Conservation (phyloP, 1,139 yeast genomes). For the Debaryomyces sp. region DNA sequence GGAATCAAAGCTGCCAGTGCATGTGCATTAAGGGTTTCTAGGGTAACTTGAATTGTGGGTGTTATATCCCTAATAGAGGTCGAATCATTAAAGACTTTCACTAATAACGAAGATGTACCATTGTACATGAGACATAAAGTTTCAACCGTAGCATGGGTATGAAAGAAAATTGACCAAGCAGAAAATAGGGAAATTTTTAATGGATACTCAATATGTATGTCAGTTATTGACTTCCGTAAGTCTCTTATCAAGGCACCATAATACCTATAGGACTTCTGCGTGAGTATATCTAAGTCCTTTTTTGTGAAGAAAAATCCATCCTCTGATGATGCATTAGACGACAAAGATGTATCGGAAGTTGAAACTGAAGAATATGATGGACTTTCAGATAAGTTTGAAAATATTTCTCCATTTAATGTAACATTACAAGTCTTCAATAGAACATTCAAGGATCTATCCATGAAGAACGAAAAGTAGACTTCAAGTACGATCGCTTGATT, state of each 20-base stretch:
- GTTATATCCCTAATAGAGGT: slow-evolving; percentile 23
- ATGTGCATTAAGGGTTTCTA: slow-evolving; percentile 31
- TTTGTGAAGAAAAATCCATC: slow-evolving; percentile 22
- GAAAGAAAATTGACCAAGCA: slow-evolving; percentile 40
- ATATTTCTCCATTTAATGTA: slow-evolving; percentile 20
- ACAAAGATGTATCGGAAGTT: neutral
- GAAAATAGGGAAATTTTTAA: slow-evolving; percentile 42
- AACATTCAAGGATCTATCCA: slow-evolving; percentile 42
- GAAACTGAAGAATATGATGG: slow-evolving; percentile 3
- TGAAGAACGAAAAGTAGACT: slow-evolving; percentile 37
- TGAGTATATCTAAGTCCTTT: slow-evolving; percentile 32
- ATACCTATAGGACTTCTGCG: slow-evolving; percentile 35
- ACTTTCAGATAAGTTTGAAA: slow-evolving; percentile 2
- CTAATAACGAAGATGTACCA: slow-evolving; percentile 39
- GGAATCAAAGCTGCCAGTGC: slow-evolving; percentile 31
- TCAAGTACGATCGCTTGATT: slow-evolving; percentile 28
- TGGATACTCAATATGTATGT: slow-evolving; percentile 39
- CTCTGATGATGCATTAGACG: neutral
- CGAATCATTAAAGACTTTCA: slow-evolving; percentile 29
- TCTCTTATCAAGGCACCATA: slow-evolving; percentile 39
- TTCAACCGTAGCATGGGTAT: slow-evolving; percentile 34
- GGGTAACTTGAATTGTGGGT: slow-evolving; percentile 27
- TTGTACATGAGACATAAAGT: slow-evolving; percentile 35
- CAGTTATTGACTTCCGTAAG: slow-evolving; percentile 34
- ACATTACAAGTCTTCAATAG: slow-evolving; percentile 30